Conservation (phyloP, 2,329 filamentous ascomycete genomes). For the Periconia macrospinosa region DNA sequence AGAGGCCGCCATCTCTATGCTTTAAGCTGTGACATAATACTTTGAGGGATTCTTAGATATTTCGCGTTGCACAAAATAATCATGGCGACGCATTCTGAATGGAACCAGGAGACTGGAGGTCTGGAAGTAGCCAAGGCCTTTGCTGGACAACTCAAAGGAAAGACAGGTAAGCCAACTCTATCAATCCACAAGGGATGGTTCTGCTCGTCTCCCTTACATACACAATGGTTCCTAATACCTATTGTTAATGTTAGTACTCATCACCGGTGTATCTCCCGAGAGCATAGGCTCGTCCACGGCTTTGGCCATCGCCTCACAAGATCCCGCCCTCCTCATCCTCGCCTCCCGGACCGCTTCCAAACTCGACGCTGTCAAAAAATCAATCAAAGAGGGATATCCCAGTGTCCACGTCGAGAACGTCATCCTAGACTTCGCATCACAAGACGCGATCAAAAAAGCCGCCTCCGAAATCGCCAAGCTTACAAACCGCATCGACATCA, state of each 20-base stretch:
- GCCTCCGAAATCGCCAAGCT: conserved; percentile 31
- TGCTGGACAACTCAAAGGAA: conserved; percentile 26
- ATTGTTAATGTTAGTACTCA: conserved; percentile 47
- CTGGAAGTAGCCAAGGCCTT: conserved; percentile 36
- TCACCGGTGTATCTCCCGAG: conserved; percentile 37
- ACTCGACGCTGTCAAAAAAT: conserved; percentile 41
- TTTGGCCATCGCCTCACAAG: conserved; percentile 29
- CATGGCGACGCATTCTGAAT: conserved; percentile 39
- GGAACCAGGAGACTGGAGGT: conserved; percentile 33
- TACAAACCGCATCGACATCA: conserved; percentile 43
- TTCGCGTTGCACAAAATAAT: neutral
- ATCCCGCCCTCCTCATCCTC: conserved; percentile 30
- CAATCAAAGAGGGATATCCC: conserved; percentile 34
- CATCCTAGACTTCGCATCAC: conserved; percentile 44
- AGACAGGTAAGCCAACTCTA: conserved; percentile 19
- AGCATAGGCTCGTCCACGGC: conserved; percentile 34
- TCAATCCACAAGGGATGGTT: no score
- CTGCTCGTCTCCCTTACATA: neutral
- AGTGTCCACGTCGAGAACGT: conserved; percentile 25
- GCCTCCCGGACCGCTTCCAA: conserved; percentile 50
- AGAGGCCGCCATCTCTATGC: no score
- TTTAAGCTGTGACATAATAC: no score
- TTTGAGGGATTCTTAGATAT: no score
- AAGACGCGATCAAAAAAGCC: conserved; percentile 39
- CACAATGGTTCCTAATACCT: no score